Conservation (phyloP, 2,329 filamentous ascomycete species). For the Madurella mycetomatis region DNA sequence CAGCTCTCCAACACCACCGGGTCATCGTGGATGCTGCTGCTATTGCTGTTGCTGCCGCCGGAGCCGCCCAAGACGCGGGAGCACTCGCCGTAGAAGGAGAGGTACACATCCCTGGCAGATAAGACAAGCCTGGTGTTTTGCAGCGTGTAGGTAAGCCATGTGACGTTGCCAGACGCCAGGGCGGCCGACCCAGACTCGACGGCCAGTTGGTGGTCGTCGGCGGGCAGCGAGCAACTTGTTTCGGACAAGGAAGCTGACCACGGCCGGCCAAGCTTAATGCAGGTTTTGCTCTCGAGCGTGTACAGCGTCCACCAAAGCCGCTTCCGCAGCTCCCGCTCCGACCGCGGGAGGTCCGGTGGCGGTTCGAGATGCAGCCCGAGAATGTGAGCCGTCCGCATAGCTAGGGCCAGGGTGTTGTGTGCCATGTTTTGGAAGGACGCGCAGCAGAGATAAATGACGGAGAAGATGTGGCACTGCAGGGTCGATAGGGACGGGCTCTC, state of each 20-base stretch:
- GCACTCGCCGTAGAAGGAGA: slow-evolving; percentile 29
- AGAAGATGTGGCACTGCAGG: slow-evolving; percentile 45
- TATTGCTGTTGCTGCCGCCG: neutral
- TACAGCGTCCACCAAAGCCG: slow-evolving; percentile 51
- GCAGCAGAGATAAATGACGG: slow-evolving; percentile 42
- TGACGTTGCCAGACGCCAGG: slow-evolving; percentile 30
- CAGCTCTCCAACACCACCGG: slow-evolving; percentile 28
- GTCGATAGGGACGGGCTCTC: slow-evolving; percentile 46
- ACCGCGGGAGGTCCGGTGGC: slow-evolving; percentile 27
- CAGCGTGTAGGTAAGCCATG: slow-evolving; percentile 36
- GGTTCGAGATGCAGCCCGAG: slow-evolving; percentile 47
- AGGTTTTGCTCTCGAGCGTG: slow-evolving; percentile 43
- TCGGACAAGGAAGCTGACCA: slow-evolving; percentile 33
- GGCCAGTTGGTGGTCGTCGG: slow-evolving; percentile 32
- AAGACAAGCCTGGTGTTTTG: slow-evolving; percentile 35
- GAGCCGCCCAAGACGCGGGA: neutral
- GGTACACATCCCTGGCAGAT: slow-evolving; percentile 31
- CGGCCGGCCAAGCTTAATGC: slow-evolving; percentile 45
- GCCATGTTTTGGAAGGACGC: slow-evolving; percentile 47
- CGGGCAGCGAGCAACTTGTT: slow-evolving; percentile 35
- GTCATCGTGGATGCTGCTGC: slow-evolving; percentile 27
- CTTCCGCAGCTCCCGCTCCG: slow-evolving; percentile 41
- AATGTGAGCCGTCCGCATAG: slow-evolving; percentile 42
- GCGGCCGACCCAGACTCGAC: slow-evolving; percentile 13
- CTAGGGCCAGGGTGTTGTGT: slow-evolving; percentile 36